A percentile compares a stretch with the other conserved stretches of the same genome.
Evolutionary conservation across 108 stramenopile species (phyloP).

Genomic region (Cyclotella distinguenda): DNA sequence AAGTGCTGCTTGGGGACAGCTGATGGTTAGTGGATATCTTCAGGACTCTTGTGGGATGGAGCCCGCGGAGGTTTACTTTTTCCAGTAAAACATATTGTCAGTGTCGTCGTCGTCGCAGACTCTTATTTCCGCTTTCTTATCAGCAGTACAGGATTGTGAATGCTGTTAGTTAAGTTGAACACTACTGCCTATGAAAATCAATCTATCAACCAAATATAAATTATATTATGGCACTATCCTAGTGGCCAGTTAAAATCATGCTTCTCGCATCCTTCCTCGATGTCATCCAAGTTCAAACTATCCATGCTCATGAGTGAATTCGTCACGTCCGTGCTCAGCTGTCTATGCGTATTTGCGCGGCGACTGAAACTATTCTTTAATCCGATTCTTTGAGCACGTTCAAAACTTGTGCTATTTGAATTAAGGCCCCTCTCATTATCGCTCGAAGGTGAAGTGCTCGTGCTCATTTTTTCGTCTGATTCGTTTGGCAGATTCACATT

Average conservation of each 20-base stretch:
- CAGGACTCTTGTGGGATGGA: constrained; percentile 86
- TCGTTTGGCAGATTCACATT: too few species aligned
- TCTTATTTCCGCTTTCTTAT: neutral
- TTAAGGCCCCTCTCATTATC: neutral
- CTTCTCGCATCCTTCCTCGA: constrained; percentile 13
- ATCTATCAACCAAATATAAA: neutral
- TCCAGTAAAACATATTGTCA: constrained; percentile 45
- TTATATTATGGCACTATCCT: too few species aligned
- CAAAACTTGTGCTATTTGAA: neutral
- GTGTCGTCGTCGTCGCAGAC: neutral
- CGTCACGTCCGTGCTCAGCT: neutral
- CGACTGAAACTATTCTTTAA: constrained; percentile 23
- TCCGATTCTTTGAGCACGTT: constrained; percentile 18
- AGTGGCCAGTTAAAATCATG: too few species aligned
- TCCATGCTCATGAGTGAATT: constrained; percentile 38
- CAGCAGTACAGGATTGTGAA: too few species aligned
- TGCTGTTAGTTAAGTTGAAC: neutral
- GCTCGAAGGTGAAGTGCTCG: constrained; percentile 10
- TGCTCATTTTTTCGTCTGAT: neutral
- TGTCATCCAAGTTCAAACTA: constrained; percentile 33
- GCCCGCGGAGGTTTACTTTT: constrained; percentile 80
- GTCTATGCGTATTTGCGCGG: constrained; percentile 4
- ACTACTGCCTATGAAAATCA: too few species aligned
- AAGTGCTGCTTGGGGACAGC: constrained; percentile 74
- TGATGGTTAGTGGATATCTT: constrained; percentile 80